Conservation (phyloP, 169 alveolate genomes). For the Plasmodium vivax region DNA sequence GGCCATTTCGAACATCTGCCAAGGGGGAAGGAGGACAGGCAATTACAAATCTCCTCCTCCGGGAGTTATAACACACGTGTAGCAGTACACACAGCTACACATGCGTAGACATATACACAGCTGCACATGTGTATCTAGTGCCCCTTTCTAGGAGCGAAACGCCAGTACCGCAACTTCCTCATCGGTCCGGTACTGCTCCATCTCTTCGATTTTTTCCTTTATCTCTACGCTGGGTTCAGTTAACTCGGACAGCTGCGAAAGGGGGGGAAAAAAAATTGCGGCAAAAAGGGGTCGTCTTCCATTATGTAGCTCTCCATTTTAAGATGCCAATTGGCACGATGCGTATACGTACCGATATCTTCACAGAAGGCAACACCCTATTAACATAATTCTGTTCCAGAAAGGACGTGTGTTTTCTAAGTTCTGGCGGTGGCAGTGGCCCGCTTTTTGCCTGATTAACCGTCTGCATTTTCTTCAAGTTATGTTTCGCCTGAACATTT, state of each 20-base stretch:
- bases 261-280: not conserved
- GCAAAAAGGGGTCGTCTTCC: not conserved
- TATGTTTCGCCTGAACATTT: not conserved
- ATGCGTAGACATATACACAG: not conserved
- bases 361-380: conserved; percentile 52
- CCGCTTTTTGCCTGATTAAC: conserved; percentile 30
- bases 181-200: conserved; percentile 68
- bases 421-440: conserved; percentile 73
- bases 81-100: not conserved
- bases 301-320: not conserved
- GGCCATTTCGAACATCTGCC: conserved; percentile 70
- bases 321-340: not conserved
- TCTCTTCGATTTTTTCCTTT: conserved; percentile 69
- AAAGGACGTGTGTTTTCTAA: conserved; percentile 54
- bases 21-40: not conserved
- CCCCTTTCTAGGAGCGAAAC: not conserved
- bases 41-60: not conserved
- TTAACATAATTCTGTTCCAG: conserved; percentile 42
- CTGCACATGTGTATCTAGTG: not conserved
- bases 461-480: conserved; percentile 5
- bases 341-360: conserved; percentile 31
- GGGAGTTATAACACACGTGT: not conserved
- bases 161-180: conserved; percentile 64
- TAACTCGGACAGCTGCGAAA: conserved; percentile 34
- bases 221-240: conserved; percentile 59